Percentiles rank a stretch among this genome's conserved stretches.
Evolutionary conservation across 1,284 basidiomycete genomes (phyloP).

Genomic region (Microbotryum saponariae): DNA sequence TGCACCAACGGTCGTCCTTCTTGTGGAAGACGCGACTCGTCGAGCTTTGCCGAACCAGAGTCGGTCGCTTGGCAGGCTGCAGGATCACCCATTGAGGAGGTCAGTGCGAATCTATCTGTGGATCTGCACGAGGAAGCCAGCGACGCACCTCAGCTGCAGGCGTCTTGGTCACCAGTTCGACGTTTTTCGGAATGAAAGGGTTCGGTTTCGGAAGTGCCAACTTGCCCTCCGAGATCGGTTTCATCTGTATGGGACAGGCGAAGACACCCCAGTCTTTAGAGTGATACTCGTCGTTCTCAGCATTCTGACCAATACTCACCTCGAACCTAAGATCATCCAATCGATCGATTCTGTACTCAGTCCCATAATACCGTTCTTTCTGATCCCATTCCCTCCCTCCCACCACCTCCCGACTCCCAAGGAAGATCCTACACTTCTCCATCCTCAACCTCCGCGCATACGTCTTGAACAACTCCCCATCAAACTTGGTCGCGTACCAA

Average conservation of each 20-base stretch:
- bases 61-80: slow-evolving; percentile 64
- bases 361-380: slow-evolving; percentile 75
- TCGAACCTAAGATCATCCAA: slow-evolving; percentile 57
- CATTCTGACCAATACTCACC: neutral
- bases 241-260: no score
- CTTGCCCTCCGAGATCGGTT: slow-evolving; percentile 39
- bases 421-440: slow-evolving; percentile 57
- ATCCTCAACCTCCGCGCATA: slow-evolving; percentile 57
- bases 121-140: slow-evolving; percentile 2
- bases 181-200: slow-evolving; percentile 73
- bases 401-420: slow-evolving; percentile 61
- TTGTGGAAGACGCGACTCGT: slow-evolving; percentile 79
- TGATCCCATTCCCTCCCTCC: slow-evolving; percentile 53
- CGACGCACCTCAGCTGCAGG: slow-evolving; percentile 50
- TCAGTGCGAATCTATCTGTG: neutral
- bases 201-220: slow-evolving; percentile 75
- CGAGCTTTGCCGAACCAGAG: slow-evolving; percentile 62
- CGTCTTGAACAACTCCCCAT: slow-evolving; percentile 55
- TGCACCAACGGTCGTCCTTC: slow-evolving; percentile 88
- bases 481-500: slow-evolving; percentile 68
- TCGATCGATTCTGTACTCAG: slow-evolving; percentile 58
- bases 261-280: no score
- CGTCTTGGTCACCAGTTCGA: slow-evolving; percentile 68
- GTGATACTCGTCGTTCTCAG: no score
- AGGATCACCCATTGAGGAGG: neutral